Evolutionary conservation across 1,284 basidiomycete genomes (phyloP).

Genomic region (Ustilago curta): DNA sequence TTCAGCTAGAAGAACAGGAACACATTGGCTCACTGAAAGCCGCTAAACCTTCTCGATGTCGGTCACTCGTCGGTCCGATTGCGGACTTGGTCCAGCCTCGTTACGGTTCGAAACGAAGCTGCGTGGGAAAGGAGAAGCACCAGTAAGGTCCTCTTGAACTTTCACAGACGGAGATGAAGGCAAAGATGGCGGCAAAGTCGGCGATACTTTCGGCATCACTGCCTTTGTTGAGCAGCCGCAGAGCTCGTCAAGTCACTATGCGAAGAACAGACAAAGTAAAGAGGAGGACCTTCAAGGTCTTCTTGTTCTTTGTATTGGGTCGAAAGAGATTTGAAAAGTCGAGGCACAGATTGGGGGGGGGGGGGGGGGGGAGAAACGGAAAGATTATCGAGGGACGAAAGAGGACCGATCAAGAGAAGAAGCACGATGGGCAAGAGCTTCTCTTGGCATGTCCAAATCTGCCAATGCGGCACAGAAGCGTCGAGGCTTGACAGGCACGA

Average conservation of each 20-base stretch:
- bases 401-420: too few species aligned
- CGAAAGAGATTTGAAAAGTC: background rate
- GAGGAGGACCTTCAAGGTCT: too few species aligned
- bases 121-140: background rate
- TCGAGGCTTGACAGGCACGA: too few species aligned
- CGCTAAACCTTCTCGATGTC: background rate
- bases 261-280: too few species aligned
- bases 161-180: background rate
- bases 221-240: too few species aligned
- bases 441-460: background rate
- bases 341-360: background rate
- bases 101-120: background rate
- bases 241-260: too few species aligned
- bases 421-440: background rate
- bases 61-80: constrained; percentile 2
- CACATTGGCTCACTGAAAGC: too few species aligned
- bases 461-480: too few species aligned
- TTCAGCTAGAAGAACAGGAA: too few species aligned
- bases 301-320: too few species aligned
- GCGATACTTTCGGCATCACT: background rate
- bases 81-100: background rate
- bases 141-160: too few species aligned
- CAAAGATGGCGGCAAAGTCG: background rate
- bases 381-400: too few species aligned
- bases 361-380: background rate